Base-by-base conservation (phyloP, 2,329 filamentous ascomycete species). In the Epichloe brachyelytri region DNA sequence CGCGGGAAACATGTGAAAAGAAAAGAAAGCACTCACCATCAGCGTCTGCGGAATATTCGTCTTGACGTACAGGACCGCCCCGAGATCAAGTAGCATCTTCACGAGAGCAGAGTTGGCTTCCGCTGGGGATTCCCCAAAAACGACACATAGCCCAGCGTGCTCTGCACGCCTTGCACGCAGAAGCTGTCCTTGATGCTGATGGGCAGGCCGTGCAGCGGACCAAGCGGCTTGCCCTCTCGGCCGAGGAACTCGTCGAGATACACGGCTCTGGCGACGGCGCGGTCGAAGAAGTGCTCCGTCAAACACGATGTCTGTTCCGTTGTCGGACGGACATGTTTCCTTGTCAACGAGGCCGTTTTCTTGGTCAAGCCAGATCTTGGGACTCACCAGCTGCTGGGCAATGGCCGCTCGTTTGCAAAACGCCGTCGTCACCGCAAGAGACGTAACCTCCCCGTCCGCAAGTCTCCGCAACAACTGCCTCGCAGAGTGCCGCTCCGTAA, bases 11-110 rank as follows among this genome's bases (percentile, higher is more conserved):
- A 37, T 8, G 20, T 26, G 5, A 11, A 22, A 1, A 22, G 8
- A 12, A 30, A 34, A 36, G 12, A 47, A 15, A 8, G 3, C 17
- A 22, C 47, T 43, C 39, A 79, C 75, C 53, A 82, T 81, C 79
- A 85, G 81, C 63, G 77, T 78, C 14, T 79, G 82, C 0, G 75
- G 73, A 6, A 77, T 64, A 53, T 73, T 77, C 4, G 76, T 77
- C 63, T 78, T 64, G 58, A 55, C 58, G 36, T 63, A 64, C 0
- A 64, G n/a, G 11, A 64, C 60, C 3, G 60, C 62, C 11, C 62
- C 62, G 0, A 57, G 56, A 4, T 59, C 57, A 1, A 62, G 48
- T 1, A 64, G 49, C 3, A 63, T 37, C 3, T 63, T 46, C 0
- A 63, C 61, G 2, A 63, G 46, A 0, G 62, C 53, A 5, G 62